Conservation (phyloP, 2,329 filamentous ascomycete species). For the Ceratocystis cacaofunesta region DNA sequence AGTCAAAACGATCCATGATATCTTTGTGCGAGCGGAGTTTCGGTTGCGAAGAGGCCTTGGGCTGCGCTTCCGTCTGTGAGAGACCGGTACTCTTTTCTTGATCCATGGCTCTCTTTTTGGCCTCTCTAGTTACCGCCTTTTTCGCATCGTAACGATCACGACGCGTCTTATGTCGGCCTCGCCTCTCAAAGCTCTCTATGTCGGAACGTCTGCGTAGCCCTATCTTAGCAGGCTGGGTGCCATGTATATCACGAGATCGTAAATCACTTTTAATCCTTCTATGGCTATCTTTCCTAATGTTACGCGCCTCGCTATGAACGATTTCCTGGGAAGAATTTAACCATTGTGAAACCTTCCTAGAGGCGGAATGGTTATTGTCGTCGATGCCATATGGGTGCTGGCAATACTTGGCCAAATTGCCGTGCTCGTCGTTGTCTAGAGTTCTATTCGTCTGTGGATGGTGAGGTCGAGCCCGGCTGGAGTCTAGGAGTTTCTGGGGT, state of each 20-base stretch:
- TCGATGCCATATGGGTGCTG: background rate
- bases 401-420: background rate
- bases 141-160: slow-evolving; percentile 39
- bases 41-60: slow-evolving; percentile 17
- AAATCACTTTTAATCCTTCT: background rate
- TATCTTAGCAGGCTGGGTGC: background rate
- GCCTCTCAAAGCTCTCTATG: slow-evolving; percentile 30
- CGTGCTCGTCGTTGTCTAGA: background rate
- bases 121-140: slow-evolving; percentile 18
- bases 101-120: slow-evolving; percentile 10
- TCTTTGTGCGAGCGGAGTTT: slow-evolving; percentile 28
- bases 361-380: background rate
- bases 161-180: slow-evolving; percentile 40
- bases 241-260: background rate
- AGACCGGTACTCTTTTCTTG: background rate
- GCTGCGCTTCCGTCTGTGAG: background rate
- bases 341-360: background rate
- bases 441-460: background rate
- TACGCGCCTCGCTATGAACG: background rate
- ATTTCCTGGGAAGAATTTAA: background rate
- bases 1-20: slow-evolving; percentile 41
- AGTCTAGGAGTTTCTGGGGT: slow-evolving; percentile 10
- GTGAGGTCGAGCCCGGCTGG: slow-evolving; percentile 1
- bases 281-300: background rate
- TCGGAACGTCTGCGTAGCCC: slow-evolving; percentile 17